These are phyloP conservation scores for Leptomonas pyrrhocoris DNA, from an alignment of 208 protist genomes.

Conservation along the genomic window DNA sequence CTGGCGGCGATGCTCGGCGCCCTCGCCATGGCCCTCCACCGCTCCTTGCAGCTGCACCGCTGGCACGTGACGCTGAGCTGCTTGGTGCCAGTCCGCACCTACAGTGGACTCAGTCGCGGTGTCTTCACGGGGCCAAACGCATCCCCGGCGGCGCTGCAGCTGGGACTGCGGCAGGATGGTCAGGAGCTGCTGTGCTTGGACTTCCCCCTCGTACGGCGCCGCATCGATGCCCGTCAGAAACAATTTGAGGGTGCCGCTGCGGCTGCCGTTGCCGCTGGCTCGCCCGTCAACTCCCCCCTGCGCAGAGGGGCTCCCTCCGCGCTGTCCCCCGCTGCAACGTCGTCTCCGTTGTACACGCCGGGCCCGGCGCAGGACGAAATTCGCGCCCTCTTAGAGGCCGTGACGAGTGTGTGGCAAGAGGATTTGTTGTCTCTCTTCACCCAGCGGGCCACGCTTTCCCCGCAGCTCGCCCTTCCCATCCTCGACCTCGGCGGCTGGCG, in stretches of 20 bases:
- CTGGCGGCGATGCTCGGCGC: slow-evolving; percentile 72
- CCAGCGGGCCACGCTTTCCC: slow-evolving; percentile 48
- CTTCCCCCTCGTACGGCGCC: slow-evolving; percentile 33
- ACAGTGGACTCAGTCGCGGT: slow-evolving; percentile 77
- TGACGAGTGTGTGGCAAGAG: slow-evolving; percentile 30
- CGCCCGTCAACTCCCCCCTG: slow-evolving; percentile 5
- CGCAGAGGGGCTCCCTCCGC: background rate
- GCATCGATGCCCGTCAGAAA: slow-evolving; percentile 39
- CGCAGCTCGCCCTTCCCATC: slow-evolving; percentile 70
- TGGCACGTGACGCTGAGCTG: slow-evolving; percentile 88
- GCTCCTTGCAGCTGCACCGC: slow-evolving; percentile 83
- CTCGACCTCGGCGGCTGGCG: slow-evolving; percentile 84
- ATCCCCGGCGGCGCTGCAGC: slow-evolving; percentile 57
- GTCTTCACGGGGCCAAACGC: slow-evolving; percentile 82
- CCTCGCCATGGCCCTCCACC: slow-evolving; percentile 78
- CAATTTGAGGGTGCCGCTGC: slow-evolving; percentile 12
- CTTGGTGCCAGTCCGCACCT: slow-evolving; percentile 81
- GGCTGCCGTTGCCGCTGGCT: background rate
- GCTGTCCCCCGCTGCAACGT: background rate
- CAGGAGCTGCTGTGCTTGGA: slow-evolving; percentile 54
- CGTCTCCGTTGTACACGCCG: background rate
- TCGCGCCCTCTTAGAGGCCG: background rate
- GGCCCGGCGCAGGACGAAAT: slow-evolving; percentile 24
- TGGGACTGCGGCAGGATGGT: slow-evolving; percentile 63
- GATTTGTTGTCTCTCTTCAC: slow-evolving; percentile 81